phyloP scores from a whole-genome alignment of 257 asterid species.

The Gentiana dahurica region DNA sequence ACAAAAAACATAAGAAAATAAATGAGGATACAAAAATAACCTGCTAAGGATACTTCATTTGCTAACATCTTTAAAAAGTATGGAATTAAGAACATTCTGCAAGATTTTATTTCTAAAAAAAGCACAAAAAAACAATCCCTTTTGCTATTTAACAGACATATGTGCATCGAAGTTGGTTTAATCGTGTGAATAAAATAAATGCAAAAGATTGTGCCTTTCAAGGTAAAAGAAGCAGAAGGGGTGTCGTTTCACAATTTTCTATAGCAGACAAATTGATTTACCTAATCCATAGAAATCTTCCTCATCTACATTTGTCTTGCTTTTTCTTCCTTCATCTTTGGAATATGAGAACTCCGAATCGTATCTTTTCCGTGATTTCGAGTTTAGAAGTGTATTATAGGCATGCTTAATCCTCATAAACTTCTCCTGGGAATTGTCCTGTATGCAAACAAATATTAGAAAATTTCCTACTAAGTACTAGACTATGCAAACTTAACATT shows the following conservation, averaged over 20 bases:
- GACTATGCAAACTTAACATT: no score
- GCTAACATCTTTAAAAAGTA: no score
- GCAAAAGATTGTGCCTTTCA: constrained; percentile 3
- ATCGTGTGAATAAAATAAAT: constrained; percentile 32
- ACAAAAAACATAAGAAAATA: no score
- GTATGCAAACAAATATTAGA: not conserved
- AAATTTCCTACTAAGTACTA: no score
- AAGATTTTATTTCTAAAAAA: no score
- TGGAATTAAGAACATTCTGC: no score
- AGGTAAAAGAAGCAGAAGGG: no score
- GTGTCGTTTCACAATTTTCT: no score
- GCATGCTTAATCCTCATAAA: constrained; percentile 97
- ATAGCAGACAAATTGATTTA: constrained; percentile 7
- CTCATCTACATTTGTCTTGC: constrained; percentile 34
- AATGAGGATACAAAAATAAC: no score
- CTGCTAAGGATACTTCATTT: no score
- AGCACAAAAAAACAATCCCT: no score
- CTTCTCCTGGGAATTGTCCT: constrained; percentile 79
- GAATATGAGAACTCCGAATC: constrained; percentile 50
- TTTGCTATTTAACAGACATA: no score
- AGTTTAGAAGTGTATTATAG: constrained; percentile 58
- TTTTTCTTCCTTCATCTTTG: constrained; percentile 31
- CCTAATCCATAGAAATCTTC: constrained; percentile 94
- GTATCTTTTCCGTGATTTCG: constrained; percentile 51
- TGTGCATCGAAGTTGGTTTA: constrained; percentile 36